These are phyloP conservation scores for Acrocalymma vagum DNA, from an alignment of 2,329 filamentous ascomycete species.

Conservation along the genomic window DNA sequence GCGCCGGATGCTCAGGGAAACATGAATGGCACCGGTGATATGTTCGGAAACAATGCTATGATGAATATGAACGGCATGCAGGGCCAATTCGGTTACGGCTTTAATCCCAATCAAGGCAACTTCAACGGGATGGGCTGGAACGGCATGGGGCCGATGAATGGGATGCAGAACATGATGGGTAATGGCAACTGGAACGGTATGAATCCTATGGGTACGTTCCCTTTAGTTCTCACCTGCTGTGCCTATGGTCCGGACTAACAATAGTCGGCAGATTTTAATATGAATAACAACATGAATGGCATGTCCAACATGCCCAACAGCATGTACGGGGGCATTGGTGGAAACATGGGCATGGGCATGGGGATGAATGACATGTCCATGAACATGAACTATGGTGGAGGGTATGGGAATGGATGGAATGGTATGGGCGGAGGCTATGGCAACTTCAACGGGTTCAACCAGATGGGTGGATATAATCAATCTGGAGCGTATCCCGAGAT, in stretches of 20 bases:
- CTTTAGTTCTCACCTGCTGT: conserved; percentile 1
- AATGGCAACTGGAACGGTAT: conserved; percentile 77
- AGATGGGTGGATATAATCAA: conserved; percentile 63
- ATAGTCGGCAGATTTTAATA: conserved; percentile 50
- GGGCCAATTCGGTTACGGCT: conserved; percentile 50
- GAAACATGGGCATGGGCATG: conserved; percentile 75
- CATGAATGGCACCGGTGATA: conserved; percentile 23
- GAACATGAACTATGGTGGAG: conserved; percentile 72
- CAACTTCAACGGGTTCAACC: conserved; percentile 57
- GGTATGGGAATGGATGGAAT: conserved; percentile 71
- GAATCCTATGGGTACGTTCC: conserved; percentile 81
- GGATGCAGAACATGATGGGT: conserved; percentile 54
- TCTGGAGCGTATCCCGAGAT: conserved; percentile 57
- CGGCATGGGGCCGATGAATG: conserved; percentile 51
- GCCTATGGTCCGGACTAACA: too few species aligned
- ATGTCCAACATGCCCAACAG: conserved; percentile 85
- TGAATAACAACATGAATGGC: conserved; percentile 76
- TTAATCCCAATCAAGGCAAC: conserved; percentile 52
- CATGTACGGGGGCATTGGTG: conserved; percentile 80
- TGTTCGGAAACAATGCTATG: conserved; percentile 31
- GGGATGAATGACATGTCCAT: conserved; percentile 78
- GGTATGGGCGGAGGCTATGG: conserved; percentile 77
- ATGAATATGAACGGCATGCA: conserved; percentile 35
- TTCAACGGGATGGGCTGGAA: conserved; percentile 70
- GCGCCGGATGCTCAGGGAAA: conserved; percentile 25